Evolutionary conservation across 257 asterid genomes (phyloP), one percentile per base, ranked within the genome.

Genomic region (Solanum medicagineum): DNA sequence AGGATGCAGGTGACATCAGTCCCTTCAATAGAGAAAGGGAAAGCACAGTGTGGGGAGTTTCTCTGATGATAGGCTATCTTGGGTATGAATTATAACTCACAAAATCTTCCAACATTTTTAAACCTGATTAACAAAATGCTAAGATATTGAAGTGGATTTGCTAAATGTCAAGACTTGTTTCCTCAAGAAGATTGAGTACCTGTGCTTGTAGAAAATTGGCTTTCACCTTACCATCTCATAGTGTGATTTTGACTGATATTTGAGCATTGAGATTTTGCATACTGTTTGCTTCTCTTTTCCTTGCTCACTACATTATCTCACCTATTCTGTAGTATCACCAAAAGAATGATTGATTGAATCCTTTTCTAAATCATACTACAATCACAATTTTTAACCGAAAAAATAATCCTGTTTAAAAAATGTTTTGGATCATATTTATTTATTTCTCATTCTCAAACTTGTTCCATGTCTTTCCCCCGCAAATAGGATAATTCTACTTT

Each of bases 11-110:
- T 84, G 99, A 97, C 86, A 75, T 90, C 88, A 97, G 92, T 89
- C 99, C 98, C 10, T 91, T 92, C 91, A 92, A 86, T 83, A 91
- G 88, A 86, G 99, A 98, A 89, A 90, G 96, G 87, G 98, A 95
- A 87, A 97, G 95, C 94, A 97, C 98, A 40, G 94, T 93, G 83
- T 97, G 98, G 99, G 99, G 99, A 87, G 98, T 97, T 87, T 92
- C 98, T 87, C 90, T 97, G 91, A 97, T 97, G 99, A 63, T 93
- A 83, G 98, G 99, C 85, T 97, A 97, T 95, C 93, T 97, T 83
- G 99, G 99, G 99, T 97, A 97, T 84, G 93, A 17, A 49, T 17
- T 83, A 29, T 53, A 49, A 62, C 85, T 87, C 68, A 73, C 36
- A 9, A 60, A 66, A 68, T 80, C 32, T 65, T 49, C 86, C 73